Evolutionary conservation across 2,329 filamentous ascomycete species (phyloP).

Genomic region (Boeremia lycopersici): DNA sequence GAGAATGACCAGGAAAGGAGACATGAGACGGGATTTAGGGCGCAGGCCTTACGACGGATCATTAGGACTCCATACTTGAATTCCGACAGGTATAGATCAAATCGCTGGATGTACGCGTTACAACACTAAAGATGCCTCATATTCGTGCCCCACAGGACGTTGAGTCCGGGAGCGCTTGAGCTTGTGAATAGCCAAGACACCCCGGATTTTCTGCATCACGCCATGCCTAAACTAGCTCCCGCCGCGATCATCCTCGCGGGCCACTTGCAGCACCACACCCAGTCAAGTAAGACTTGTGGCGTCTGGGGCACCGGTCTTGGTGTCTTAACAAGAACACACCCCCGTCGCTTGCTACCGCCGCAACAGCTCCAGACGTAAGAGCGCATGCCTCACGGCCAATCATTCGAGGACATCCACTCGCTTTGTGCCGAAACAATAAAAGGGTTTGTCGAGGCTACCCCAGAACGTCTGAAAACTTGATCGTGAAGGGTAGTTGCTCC

Average conservation of each 20-base stretch:
- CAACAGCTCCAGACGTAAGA: conserved; percentile 24
- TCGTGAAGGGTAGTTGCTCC: conserved; percentile 30
- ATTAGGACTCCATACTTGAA: background rate
- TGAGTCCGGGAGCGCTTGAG: conserved; percentile 9
- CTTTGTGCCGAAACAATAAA: conserved; percentile 29
- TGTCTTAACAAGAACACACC: conserved; percentile 25
- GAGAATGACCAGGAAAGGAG: conserved; percentile 29
- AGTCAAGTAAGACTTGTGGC: conserved; percentile 27
- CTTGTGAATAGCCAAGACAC: conserved; percentile 18
- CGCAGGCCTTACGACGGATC: conserved; percentile 3
- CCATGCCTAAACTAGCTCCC: conserved; percentile 27
- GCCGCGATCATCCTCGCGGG: conserved; percentile 26
- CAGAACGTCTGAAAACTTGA: conserved; percentile 11
- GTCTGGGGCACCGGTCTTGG: conserved; percentile 28
- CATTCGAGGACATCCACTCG: conserved; percentile 6
- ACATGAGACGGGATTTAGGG: conserved; percentile 22
- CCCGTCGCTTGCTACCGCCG: conserved; percentile 22
- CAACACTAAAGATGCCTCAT: background rate
- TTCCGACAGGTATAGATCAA: background rate
- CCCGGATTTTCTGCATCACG: conserved; percentile 30
- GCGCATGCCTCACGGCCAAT: conserved; percentile 25
- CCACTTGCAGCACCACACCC: conserved; percentile 21
- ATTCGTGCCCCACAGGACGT: background rate
- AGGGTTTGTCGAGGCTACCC: conserved; percentile 10
- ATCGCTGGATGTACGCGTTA: background rate